Conservation (phyloP, 495 filamentous ascomycete species). For the Staphylotrichum tortipilum region DNA sequence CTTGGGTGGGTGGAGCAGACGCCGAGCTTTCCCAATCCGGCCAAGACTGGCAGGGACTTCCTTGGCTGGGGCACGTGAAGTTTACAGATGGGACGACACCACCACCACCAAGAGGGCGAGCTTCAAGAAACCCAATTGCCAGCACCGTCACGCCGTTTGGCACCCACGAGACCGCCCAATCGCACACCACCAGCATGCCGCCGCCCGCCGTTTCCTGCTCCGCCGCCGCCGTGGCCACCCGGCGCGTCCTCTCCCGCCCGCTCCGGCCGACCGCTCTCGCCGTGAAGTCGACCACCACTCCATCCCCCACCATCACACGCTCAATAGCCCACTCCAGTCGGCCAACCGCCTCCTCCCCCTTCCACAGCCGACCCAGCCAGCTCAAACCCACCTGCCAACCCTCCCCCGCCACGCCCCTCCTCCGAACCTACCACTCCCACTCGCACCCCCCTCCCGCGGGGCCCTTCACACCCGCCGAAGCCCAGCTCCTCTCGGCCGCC, state of each 20-base stretch:
- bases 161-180: neutral
- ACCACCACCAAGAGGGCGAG: neutral
- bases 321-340: neutral
- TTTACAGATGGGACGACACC: neutral
- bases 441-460: slow-evolving; percentile 42
- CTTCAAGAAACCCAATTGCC: neutral
- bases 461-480: slow-evolving; percentile 63
- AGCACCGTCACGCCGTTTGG: no score
- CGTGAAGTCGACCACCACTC: neutral
- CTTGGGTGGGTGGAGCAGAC: neutral
- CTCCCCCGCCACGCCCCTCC: neutral
- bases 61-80: no score
- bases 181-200: neutral
- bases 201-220: neutral
- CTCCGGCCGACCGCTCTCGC: neutral
- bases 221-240: slow-evolving; percentile 2
- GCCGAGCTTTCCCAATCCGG: slow-evolving; percentile 2
- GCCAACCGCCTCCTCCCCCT: neutral
- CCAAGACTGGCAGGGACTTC: neutral
- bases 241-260: slow-evolving; percentile 5
- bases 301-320: neutral
- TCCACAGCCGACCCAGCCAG: neutral
- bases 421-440: slow-evolving; percentile 62
- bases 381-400: slow-evolving; percentile 1
- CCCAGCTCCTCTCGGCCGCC: slow-evolving; percentile 69